phyloP scores from a whole-genome alignment of 139 green algal species.

The Closterium sp. region DNA sequence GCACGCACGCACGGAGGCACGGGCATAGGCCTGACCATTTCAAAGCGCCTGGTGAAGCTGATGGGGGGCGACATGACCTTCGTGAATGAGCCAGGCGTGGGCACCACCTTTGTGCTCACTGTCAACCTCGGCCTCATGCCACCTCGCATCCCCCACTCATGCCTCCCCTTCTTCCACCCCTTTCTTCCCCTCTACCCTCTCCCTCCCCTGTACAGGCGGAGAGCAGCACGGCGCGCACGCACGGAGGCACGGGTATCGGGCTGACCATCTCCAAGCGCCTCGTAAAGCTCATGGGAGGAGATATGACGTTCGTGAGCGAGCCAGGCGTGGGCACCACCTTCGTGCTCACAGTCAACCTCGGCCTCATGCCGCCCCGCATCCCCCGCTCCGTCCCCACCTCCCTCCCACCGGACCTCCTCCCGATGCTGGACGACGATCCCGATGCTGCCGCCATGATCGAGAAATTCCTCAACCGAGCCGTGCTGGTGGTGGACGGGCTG shows the following conservation, averaged over 20 bases:
- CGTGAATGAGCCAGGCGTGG: constrained; percentile 9
- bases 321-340: constrained; percentile 39
- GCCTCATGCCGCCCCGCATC: not conserved
- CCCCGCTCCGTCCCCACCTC: too few species aligned
- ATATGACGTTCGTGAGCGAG: constrained; percentile 25
- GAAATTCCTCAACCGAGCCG: too few species aligned
- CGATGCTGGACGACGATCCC: too few species aligned
- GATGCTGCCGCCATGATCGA: too few species aligned
- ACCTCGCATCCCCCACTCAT: too few species aligned
- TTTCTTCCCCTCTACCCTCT: too few species aligned
- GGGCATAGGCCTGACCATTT: constrained; percentile 36
- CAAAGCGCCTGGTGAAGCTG: constrained; percentile 25
- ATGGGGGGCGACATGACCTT: constrained; percentile 43
- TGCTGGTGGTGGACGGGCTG: too few species aligned
- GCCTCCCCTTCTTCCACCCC: too few species aligned
- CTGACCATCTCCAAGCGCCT: constrained; percentile 31
- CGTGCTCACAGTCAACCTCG: constrained; percentile 4
- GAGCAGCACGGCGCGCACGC: constrained; percentile 3
- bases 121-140: not conserved
- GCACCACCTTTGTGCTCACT: constrained; percentile 32
- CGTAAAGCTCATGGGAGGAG: constrained; percentile 31
- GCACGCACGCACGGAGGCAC: constrained; percentile 23
- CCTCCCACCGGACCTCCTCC: not conserved
- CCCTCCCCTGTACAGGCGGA: not conserved
- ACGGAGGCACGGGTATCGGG: constrained; percentile 40